Evolutionary conservation across 148 eudicot genomes (phyloP), one percentile per base, ranked within the genome.

Genomic region (Rhododendron henanense): DNA sequence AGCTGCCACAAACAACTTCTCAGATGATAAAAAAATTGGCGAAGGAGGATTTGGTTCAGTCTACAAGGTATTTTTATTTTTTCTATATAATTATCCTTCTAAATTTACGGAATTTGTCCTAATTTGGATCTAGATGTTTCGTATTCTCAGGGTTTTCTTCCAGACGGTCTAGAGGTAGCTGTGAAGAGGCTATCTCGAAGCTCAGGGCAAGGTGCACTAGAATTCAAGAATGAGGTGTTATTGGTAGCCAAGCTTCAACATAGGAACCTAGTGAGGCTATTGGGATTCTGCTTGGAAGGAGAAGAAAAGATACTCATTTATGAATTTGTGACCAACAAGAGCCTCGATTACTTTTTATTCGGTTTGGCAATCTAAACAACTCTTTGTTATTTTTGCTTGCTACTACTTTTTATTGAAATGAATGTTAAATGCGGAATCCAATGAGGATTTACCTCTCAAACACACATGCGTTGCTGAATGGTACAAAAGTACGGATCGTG

Each of bases 241-340:
- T 78, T 92, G 79, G 84, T 92, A 61, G 93, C 91, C 37, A 91
- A 90, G 86, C 91, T 92, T 39, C 93, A 90, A 31, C 94, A 92
- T 61, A 86, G 90, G n/a, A 91, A 92, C 86, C 73, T 92, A 50
- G 93, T 88, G 3, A 88, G 93, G 79, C 87, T 92, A 28, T 15
- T 88, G 4, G 94, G 94, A 19, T 92, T 91, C 41, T 90, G 94
- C 88, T 81, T 90, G 23, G 88, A 83, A 61, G 79, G 80, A 44
- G 88, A 87, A 31, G 94, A 92, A 85, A 89, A 87, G 83, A 83
- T 91, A n/a, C 78, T 92, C 79, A 84, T 92, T 19, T 92, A 92
- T 79, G 94, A 92, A 81, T 92, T 79, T 76, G 65, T 91, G 44
- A 88, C 90, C 14, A 92, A 92, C 84, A 86, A 55, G 33, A 92